These are phyloP conservation scores for Gastrolobium villosum DNA, from an alignment of 306 rosid genomes.

Conservation along the genomic window DNA sequence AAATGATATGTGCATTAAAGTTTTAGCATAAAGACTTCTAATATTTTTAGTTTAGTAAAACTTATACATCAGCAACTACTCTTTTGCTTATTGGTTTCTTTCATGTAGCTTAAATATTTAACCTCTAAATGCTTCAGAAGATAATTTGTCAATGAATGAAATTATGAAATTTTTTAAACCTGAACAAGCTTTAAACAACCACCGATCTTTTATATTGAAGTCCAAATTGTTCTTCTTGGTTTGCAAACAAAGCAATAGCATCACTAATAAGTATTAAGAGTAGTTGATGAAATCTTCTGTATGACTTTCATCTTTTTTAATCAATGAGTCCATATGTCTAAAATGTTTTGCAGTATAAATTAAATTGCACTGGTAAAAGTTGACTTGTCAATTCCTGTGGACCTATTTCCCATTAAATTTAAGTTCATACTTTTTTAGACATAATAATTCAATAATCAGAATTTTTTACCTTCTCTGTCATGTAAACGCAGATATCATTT, in stretches of 20 bases:
- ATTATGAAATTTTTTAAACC: conserved; percentile 39
- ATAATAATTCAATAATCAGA: conserved; percentile 27
- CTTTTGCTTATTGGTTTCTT: conserved; percentile 16
- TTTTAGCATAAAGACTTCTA: conserved; percentile 1
- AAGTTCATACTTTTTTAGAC: conserved; percentile 21
- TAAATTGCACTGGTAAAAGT: neutral
- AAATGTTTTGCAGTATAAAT: neutral
- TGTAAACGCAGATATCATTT: conserved; percentile 4
- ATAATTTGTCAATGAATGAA: neutral
- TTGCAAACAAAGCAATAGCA: conserved; percentile 12
- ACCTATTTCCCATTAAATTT: conserved; percentile 1
- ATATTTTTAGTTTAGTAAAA: conserved; percentile 11
- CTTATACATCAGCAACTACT: neutral
- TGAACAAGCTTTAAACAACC: conserved; percentile 6
- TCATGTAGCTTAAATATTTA: conserved; percentile 23
- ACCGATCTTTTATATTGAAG: neutral
- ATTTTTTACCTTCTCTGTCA: conserved; percentile 22
- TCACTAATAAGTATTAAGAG: conserved; percentile 14
- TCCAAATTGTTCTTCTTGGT: neutral
- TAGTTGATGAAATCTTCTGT: conserved; percentile 3
- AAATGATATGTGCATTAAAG: neutral
- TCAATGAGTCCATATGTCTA: neutral
- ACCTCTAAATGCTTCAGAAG: conserved; percentile 19
- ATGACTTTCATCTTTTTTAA: conserved; percentile 19
- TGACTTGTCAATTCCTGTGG: neutral